Conservation (phyloP, 1,284 basidiomycete genomes). For the Ganoderma lucidum region DNA sequence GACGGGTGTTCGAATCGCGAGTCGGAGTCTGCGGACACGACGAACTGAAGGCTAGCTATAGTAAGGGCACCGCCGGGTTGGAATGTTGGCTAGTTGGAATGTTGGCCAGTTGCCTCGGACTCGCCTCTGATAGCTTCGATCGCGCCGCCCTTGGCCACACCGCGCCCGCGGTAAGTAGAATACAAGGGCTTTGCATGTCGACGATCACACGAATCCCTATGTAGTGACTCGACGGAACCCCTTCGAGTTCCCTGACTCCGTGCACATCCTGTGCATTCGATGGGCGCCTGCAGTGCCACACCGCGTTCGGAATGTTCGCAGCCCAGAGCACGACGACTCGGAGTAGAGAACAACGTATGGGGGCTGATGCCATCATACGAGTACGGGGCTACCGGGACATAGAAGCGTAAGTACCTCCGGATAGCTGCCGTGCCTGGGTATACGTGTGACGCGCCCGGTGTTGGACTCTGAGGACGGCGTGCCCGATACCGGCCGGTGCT, state of each 20-base stretch:
- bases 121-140: background rate
- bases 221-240: too few relatives aligned
- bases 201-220: background rate
- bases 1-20: background rate
- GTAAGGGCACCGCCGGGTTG: background rate
- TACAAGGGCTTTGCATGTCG: background rate
- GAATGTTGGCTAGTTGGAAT: background rate
- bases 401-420: background rate
- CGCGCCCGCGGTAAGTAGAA: background rate
- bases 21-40: background rate
- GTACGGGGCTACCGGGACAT: background rate
- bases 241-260: background rate
- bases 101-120: background rate
- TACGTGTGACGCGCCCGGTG: background rate
- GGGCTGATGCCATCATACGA: background rate
- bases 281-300: background rate
- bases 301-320: background rate
- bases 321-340: background rate
- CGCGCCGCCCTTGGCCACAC: background rate
- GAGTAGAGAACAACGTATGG: background rate
- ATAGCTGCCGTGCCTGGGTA: background rate
- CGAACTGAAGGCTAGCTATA: background rate
- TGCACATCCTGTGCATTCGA: background rate
- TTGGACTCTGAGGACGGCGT: background rate
- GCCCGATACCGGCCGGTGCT: background rate